Evolutionary conservation across 306 rosid species (phyloP), one percentile per base, ranked within the genome.

Genomic region (Glycine tomentella): DNA sequence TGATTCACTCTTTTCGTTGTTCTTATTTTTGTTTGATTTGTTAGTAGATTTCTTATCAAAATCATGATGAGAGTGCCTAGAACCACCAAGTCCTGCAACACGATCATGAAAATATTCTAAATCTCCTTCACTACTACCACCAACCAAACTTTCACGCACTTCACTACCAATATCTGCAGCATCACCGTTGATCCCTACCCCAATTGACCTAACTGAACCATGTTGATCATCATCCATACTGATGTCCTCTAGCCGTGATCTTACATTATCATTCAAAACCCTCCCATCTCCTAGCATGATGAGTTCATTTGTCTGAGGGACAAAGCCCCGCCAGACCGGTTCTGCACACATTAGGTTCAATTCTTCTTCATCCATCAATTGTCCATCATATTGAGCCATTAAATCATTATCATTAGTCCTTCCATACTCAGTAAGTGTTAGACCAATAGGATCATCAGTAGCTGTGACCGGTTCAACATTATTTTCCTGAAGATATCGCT

Each of bases 241-340:
- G 80, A 87, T 85, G 74, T 91, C 93, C 67, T 88, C 97, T 42
- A 86, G 80, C 53, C 74, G 81, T 36, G 88, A 78, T 90, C 90
- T 91, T 61, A 88, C 93, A 80, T 87, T 72, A 70, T 91, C 92
- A 55, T 86, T 84, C 67, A 86, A 56, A 80, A 82, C 85, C 82
- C 85, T 90, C 64, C 91, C 89, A 74, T 91, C 92, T 58, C 91
- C 94, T 75, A 90, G 82, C 91, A 93, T 84, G 84, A 93, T 71
- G 52, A 91, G 90, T 64, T 93, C 94, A 87, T 91, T 87, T 14
- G 91, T 83, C 80, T 93, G 97, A 70, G 97, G 87, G 45, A 93
- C 97, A 87, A 93, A 93, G 56, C 97, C 97, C 75, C 91, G 97
- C 97, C 97, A 93, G 63, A 90, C 91, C 40, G 97, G 94, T 80